Base-by-base conservation (phyloP, 805 yeast genomes). In the Candida schatavii region DNA sequence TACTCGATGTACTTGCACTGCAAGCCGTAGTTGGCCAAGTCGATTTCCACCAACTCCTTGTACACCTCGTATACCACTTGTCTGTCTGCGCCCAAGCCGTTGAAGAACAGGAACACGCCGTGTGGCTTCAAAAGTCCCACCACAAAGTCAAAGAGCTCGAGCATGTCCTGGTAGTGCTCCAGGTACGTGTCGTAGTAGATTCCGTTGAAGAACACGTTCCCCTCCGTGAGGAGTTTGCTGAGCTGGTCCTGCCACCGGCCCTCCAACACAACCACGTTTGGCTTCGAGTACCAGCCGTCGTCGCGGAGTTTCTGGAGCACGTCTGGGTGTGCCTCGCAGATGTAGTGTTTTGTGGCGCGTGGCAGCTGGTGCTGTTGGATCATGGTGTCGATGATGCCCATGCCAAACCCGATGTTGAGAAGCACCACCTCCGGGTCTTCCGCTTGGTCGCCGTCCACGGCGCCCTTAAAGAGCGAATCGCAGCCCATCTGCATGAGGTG, bases 201-300 rank as follows among this genome's bases (percentile, higher is more conserved):
- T 3, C 97, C 97, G 57, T 89, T 88, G 61, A 90, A 86, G 53
- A 81, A 85, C 1, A 85, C 80, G 20, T 85, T 85, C 2, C 74
- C 73, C 31, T 75, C 54, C 40, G 77, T 78, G 21, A 90, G 59
- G 26, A 91, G 67, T 21, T 70, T 68, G 27, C 88, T 85, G 30
- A 90, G 59, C 5, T 81, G 75, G 30, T 85, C 93, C 61, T 91
- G 96, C 97, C 98, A 90, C 59, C 88, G 77, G n/a, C 97, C 97
- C 52, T 81, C 85, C 27, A 91, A 64, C 1, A 90, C 68, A 2
- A 78, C 80, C 28, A 90, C 97, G 45, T 79, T 80, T 13, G 75
- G 68, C 53, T 78, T 84, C 3, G 81, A 82, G 57, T 76, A 80
- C 97, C 97, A 91, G 0, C 96, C 96, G 51, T 85, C 90, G 2